phyloP scores from a whole-genome alignment of 306 rosid species.

The Trichosanthes truncata region DNA sequence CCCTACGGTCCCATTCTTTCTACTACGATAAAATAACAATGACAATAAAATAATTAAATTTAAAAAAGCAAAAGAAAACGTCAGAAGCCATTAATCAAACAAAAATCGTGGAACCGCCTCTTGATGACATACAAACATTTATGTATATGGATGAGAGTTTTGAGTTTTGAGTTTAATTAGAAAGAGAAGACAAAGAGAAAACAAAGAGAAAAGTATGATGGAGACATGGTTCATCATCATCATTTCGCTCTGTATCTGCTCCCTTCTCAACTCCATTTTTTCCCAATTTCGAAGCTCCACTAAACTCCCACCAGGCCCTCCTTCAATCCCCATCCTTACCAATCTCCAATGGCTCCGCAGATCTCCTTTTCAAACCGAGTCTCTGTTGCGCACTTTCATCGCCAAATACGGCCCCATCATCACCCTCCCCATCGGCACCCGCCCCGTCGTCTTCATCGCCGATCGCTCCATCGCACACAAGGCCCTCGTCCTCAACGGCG shows the following conservation, averaged over 20 bases:
- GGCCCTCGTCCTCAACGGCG: constrained; percentile 8
- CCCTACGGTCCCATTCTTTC: too few relatives aligned
- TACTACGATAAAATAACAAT: too few relatives aligned
- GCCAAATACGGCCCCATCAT: constrained; percentile 5
- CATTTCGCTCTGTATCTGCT: not conserved
- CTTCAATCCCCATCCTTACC: not conserved
- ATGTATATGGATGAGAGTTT: too few relatives aligned
- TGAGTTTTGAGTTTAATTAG: too few relatives aligned
- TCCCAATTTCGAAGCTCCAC: not conserved
- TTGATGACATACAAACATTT: too few relatives aligned
- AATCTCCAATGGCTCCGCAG: not conserved
- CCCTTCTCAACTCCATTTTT: not conserved
- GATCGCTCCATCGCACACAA: not conserved
- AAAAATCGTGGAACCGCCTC: too few relatives aligned
- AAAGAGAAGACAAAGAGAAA: too few relatives aligned
- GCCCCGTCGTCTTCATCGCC: constrained; percentile 9
- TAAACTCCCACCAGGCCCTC: constrained; percentile 3
- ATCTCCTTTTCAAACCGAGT: not conserved
- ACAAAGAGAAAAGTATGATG: not conserved
- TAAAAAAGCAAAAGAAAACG: too few relatives aligned
- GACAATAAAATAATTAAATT: too few relatives aligned
- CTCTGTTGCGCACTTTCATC: not conserved
- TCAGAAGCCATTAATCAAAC: too few relatives aligned
- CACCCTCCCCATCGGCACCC: not conserved
- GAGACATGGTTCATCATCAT: not conserved